Conservation (phyloP, 2,329 filamentous ascomycete species). For the Diaporthe vexans region DNA sequence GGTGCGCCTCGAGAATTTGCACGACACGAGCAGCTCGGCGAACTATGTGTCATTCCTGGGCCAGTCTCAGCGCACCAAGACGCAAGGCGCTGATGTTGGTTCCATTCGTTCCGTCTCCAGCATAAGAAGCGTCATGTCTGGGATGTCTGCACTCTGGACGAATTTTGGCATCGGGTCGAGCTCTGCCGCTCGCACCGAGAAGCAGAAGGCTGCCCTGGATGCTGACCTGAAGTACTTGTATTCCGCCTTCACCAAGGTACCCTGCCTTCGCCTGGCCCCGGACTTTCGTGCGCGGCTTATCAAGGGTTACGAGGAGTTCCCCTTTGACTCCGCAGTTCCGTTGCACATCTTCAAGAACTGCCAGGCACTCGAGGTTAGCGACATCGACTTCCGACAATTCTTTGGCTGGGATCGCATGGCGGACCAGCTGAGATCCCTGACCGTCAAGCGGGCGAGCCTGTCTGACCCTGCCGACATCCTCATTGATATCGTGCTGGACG, state of each 20-base stretch:
- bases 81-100: conserved; percentile 84
- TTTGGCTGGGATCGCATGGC: conserved; percentile 96
- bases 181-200: conserved; percentile 85
- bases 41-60: conserved; percentile 97
- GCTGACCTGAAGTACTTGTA: conserved; percentile 96
- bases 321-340: conserved; percentile 96
- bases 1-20: conserved; percentile 92
- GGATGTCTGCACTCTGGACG: conserved; percentile 94
- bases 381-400: conserved; percentile 96
- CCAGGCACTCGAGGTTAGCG: conserved; percentile 92
- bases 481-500: conserved; percentile 93
- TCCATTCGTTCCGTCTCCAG: conserved; percentile 97
- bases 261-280: conserved; percentile 89
- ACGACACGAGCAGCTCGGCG: conserved; percentile 85
- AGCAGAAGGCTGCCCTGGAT: conserved; percentile 87
- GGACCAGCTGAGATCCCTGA: conserved; percentile 91
- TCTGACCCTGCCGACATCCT: conserved; percentile 93
- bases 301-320: conserved; percentile 95
- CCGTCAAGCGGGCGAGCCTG: conserved; percentile 86
- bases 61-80: conserved; percentile 84
- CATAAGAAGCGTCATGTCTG: conserved; percentile 96
- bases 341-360: conserved; percentile 98
- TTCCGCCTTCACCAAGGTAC: conserved; percentile 98
- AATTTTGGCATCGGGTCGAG: conserved; percentile 86
- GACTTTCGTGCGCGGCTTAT: conserved; percentile 94